phyloP scores from a whole-genome alignment of 371 early-diverging fungal genomes.

The Mortierella sp. region DNA sequence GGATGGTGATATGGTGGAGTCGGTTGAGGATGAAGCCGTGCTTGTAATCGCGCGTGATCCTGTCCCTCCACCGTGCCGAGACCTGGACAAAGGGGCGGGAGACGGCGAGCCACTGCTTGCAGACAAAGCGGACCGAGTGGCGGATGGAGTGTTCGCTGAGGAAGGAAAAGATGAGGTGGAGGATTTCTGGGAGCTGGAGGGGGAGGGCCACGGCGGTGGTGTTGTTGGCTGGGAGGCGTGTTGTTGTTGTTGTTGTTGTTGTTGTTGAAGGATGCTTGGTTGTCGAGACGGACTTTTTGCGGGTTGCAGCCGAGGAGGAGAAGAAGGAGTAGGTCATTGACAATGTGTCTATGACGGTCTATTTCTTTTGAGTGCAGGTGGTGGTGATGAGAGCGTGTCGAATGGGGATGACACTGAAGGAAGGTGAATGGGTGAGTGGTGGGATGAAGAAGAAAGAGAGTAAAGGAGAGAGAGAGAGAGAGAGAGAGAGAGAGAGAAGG shows the following conservation, averaged over 20 bases:
- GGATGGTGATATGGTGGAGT: slow-evolving; percentile 2
- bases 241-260: neutral
- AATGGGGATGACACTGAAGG: too few relatives aligned
- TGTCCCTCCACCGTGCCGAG: slow-evolving; percentile 17
- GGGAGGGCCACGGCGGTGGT: neutral
- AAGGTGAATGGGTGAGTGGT: too few relatives aligned
- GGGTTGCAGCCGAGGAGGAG: neutral
- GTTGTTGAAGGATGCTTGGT: neutral
- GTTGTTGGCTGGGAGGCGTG: too few relatives aligned
- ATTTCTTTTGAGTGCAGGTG: too few relatives aligned
- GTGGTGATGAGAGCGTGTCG: too few relatives aligned
- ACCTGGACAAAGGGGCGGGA: slow-evolving; percentile 9
- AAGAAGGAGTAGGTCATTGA: slow-evolving; percentile 3
- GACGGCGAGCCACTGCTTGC: slow-evolving; percentile 14
- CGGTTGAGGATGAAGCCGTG: slow-evolving; percentile 9
- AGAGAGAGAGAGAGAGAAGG: too few relatives aligned
- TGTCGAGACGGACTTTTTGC: neutral
- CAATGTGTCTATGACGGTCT: too few relatives aligned
- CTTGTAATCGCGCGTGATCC: neutral
- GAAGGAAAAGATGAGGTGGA: slow-evolving; percentile 13
- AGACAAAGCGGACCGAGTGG: slow-evolving; percentile 2
- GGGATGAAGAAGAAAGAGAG: too few relatives aligned
- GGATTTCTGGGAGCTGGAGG: slow-evolving; percentile 14
- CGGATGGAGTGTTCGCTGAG: slow-evolving; percentile 9
- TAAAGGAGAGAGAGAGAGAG: too few relatives aligned